phyloP scores from a whole-genome alignment of 208 protist species.

The Phytomonas sp. region DNA sequence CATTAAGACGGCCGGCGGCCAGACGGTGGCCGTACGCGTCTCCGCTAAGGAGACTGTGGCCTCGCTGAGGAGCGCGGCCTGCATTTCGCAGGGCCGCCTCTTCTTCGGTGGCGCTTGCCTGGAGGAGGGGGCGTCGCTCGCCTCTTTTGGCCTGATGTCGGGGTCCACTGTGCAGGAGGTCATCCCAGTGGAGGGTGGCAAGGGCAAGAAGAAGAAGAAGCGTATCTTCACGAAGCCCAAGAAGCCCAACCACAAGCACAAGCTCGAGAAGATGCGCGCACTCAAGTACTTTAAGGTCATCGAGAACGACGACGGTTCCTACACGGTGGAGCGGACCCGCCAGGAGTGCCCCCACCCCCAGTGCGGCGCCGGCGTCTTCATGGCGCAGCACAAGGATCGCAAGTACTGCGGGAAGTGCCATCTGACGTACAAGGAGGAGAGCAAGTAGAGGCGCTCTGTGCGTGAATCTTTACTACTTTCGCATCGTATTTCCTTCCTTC shows the following conservation, averaged over 20 bases:
- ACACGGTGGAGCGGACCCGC: conserved; percentile 94
- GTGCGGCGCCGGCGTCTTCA: conserved; percentile 98
- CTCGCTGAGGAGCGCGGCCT: conserved; percentile 66
- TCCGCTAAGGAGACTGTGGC: conserved; percentile 82
- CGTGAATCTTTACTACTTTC: conserved; percentile 3
- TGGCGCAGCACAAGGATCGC: conserved; percentile 98
- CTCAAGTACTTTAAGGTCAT: conserved; percentile 99
- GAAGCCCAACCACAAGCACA: conserved; percentile 97
- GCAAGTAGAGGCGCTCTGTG: conserved; percentile 21
- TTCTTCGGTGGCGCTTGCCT: conserved; percentile 88
- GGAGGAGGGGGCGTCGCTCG: conserved; percentile 38
- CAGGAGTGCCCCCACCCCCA: conserved; percentile 92
- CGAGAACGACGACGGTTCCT: conserved; percentile 94
- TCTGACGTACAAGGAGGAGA: conserved; percentile 87
- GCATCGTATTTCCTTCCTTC: not conserved
- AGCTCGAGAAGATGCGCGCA: conserved; percentile 98
- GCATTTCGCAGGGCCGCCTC: conserved; percentile 62
- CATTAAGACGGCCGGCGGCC: conserved; percentile 86
- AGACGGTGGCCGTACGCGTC: conserved; percentile 84
- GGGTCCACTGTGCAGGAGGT: conserved; percentile 86
- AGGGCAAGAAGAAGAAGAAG: conserved; percentile 99
- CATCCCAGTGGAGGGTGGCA: conserved; percentile 85
- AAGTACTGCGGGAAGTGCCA: conserved; percentile 99
- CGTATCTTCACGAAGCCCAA: conserved; percentile 99
- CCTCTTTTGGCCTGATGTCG: not conserved